Conservation (phyloP, 352 stramenopile species). For the Phytophthora sansomeana region DNA sequence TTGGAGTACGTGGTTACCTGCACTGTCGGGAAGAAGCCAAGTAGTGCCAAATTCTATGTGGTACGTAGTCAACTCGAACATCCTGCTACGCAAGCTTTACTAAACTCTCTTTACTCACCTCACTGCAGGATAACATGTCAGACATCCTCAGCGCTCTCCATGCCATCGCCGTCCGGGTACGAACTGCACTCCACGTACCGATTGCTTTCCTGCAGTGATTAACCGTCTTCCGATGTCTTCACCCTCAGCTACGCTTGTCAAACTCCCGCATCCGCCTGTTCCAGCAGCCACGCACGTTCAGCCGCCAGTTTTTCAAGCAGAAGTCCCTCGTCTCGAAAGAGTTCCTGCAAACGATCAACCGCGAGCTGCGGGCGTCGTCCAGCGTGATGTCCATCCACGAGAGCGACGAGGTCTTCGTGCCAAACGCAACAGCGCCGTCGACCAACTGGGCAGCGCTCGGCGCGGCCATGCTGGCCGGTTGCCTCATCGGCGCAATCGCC, state of each 20-base stretch:
- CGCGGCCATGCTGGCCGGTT: conserved; percentile 38
- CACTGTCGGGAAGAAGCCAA: conserved; percentile 98
- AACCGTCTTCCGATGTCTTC: background rate
- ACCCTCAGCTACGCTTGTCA: conserved; percentile 25
- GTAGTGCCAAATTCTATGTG: conserved; percentile 95
- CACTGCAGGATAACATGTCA: conserved; percentile 55
- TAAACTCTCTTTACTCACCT: background rate
- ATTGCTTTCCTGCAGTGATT: background rate
- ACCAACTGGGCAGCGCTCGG: conserved; percentile 41
- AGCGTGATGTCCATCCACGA: conserved; percentile 24
- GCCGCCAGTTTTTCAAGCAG: conserved; percentile 32
- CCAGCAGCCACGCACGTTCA: conserved; percentile 29
- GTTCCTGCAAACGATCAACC: conserved; percentile 29
- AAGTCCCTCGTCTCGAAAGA: conserved; percentile 33
- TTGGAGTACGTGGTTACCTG: conserved; percentile 89
- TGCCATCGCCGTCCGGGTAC: conserved; percentile 60
- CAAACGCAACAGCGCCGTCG: conserved; percentile 2
- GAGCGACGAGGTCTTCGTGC: conserved; percentile 17
- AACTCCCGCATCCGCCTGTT: conserved; percentile 34
- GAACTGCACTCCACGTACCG: background rate
- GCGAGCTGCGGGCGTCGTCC: conserved; percentile 24
- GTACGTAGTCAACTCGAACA: conserved; percentile 28
- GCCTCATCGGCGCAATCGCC: conserved; percentile 36
- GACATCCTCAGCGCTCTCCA: conserved; percentile 63
- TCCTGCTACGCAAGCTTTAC: background rate